Conservation (phyloP, 1,139 yeast species). For the Suhomyces bokatorum region DNA sequence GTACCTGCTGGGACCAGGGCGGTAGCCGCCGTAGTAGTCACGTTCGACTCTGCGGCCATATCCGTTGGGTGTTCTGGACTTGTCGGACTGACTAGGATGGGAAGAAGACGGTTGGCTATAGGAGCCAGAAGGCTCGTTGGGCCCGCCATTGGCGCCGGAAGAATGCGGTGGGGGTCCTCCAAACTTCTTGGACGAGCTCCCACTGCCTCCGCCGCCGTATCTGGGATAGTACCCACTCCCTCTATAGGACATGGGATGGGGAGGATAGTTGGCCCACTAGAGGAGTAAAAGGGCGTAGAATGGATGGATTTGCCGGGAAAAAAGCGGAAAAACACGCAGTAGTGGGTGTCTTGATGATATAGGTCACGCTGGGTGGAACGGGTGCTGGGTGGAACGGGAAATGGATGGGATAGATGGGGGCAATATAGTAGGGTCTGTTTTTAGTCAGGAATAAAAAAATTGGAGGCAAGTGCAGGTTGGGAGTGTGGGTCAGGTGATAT, state of each 20-base stretch:
- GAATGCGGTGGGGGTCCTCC: slow-evolving; percentile 3
- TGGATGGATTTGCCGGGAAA: background rate
- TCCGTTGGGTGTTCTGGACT: slow-evolving; percentile 5
- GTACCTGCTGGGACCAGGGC: slow-evolving; percentile 13
- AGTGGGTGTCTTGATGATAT: background rate
- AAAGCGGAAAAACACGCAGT: background rate
- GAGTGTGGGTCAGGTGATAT: background rate
- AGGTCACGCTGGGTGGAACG: background rate
- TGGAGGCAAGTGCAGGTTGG: slow-evolving; percentile 5
- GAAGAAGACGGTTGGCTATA: background rate
- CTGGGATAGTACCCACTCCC: slow-evolving; percentile 16
- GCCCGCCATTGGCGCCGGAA: slow-evolving; percentile 4
- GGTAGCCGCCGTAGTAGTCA: slow-evolving; percentile 20
- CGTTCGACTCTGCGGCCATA: slow-evolving; percentile 14
- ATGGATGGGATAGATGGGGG: background rate
- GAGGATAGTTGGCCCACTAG: background rate
- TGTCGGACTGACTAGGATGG: slow-evolving; percentile 1
- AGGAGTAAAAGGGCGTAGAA: background rate
- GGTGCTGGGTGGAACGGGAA: background rate
- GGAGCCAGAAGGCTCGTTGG: background rate
- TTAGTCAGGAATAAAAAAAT: slow-evolving; percentile 2
- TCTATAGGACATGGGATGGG: slow-evolving; percentile 17
- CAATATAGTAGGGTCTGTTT: slow-evolving; percentile 1
- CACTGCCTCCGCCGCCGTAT: slow-evolving; percentile 10
- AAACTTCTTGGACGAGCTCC: slow-evolving; percentile 15